Evolutionary conservation across 164 flowering plant species (phyloP).

Genomic region (Saururus chinensis): DNA sequence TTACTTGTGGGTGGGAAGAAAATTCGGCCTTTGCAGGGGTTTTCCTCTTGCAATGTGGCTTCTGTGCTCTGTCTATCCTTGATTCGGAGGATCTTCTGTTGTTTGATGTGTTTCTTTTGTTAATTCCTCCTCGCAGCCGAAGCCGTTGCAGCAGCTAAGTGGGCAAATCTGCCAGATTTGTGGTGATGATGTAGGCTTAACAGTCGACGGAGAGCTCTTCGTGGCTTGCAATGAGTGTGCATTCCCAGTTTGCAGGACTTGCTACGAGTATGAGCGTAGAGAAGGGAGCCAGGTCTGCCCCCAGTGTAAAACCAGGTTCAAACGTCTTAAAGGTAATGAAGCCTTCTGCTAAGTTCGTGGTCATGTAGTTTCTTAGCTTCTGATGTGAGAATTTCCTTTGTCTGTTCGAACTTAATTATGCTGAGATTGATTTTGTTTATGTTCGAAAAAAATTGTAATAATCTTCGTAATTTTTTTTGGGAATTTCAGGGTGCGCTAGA

Average conservation of each 20-base stretch:
- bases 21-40: not conserved
- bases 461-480: not conserved
- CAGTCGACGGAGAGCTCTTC: conserved; percentile 41
- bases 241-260: conserved; percentile 46
- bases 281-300: conserved; percentile 55
- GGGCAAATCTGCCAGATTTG: conserved; percentile 51
- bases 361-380: too few species aligned
- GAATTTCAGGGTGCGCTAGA: conserved; percentile 41
- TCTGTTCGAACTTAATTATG: not conserved
- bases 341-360: not conserved
- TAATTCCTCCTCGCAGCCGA: conserved; percentile 17
- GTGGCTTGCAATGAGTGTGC: conserved; percentile 63
- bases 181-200: conserved; percentile 45
- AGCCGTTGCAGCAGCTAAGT: conserved; percentile 25
- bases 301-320: conserved; percentile 52
- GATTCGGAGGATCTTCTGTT: too few species aligned
- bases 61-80: too few species aligned
- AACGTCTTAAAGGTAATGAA: conserved; percentile 35
- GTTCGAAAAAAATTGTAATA: too few species aligned
- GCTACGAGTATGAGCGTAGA: conserved; percentile 50
- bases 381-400: too few species aligned
- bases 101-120: not conserved
- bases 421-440: too few species aligned
- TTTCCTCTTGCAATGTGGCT: not conserved
- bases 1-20: not conserved